Base-by-base conservation (phyloP, 768 basidiomycete genomes). In the Infundibulicybe gibba region DNA sequence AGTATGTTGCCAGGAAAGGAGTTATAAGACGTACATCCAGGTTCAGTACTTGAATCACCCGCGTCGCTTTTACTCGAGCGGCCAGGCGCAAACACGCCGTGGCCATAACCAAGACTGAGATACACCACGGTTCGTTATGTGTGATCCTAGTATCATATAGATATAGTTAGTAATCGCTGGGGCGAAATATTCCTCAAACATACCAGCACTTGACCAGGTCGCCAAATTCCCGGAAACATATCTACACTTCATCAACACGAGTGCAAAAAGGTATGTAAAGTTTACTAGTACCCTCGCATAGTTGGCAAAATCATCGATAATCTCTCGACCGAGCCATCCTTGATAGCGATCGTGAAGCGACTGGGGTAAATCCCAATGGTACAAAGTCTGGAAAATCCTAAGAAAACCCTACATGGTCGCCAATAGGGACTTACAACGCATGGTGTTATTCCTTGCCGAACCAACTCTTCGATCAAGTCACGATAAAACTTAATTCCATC, bases 331-430 rank as follows among this genome's bases (percentile, higher is more conserved):
- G n/a, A 86, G 65, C 86, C 85, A 90, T 2, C 87, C 87, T 3
- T 80, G 80, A 58, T 90, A 90, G 42, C 82, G 73, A 45, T 88
- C 81, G 32, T 86, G 76, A 38, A 92, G 69, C 1, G 66, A 79
- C 60, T 86, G 82, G 4, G 88, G 88, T 6, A 88, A 70, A 54
- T 90, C 87, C 87, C 86, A 89, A 57, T 84, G 85, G 59, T 85
- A 85, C 40, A 87, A 62, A 0, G 83, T 87, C 81, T 86, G 52
- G 15, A 15, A 15, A 11, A 15, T 21, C 14, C 9, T 43, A 45
- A 13, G 44, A 34, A 32, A 35, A 41, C 17, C 41, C 13, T 2
- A 12, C n/a, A 13, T 44, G 30, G 32, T 25, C 40, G 38, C n/a
- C n/a, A 19, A 34, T 20, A 14, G 25, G 17, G 30, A 68, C 73